A percentile compares a stretch with the other conserved stretches of the same genome.
Evolutionary conservation across 768 basidiomycete species (phyloP).

Genomic region (Termitomyces sp.): DNA sequence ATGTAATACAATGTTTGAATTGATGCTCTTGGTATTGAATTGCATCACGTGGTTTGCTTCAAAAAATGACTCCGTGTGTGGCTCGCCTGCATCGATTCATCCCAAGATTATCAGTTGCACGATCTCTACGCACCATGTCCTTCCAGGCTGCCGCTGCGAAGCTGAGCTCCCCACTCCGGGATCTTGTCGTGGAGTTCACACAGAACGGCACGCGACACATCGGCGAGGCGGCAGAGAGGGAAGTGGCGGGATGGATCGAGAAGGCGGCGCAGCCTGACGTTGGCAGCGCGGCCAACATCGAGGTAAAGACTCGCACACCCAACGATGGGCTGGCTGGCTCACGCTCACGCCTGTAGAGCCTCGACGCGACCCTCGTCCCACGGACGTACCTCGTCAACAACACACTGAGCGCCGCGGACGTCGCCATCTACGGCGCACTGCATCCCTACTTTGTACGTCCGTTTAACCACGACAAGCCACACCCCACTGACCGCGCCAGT

Average conservation of each 20-base stretch:
- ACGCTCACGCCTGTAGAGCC: constrained; percentile 55
- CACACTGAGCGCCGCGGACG: constrained; percentile 84
- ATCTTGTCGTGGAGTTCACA: constrained; percentile 47
- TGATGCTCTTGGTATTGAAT: no score
- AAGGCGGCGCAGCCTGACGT: constrained; percentile 49
- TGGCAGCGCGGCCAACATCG: constrained; percentile 39
- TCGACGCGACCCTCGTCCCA: constrained; percentile 66
- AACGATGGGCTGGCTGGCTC: no score
- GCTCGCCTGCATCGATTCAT: constrained; percentile 38
- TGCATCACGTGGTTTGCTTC: constrained; percentile 13
- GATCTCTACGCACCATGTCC: constrained; percentile 47
- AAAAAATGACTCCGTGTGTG: constrained; percentile 29
- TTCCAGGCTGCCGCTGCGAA: constrained; percentile 44
- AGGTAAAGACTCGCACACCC: constrained; percentile 30
- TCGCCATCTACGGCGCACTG: constrained; percentile 85
- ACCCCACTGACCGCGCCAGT: constrained; percentile 5
- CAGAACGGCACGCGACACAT: constrained; percentile 35
- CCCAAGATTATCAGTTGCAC: constrained; percentile 17
- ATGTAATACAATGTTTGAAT: no score
- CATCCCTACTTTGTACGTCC: constrained; percentile 72
- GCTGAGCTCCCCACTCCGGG: constrained; percentile 41
- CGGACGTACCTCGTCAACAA: constrained; percentile 85
- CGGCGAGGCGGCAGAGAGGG: constrained; percentile 55
- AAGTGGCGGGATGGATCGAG: constrained; percentile 67
- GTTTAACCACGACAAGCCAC: not conserved